Percentiles rank a stretch among this genome's conserved stretches.
These are phyloP conservation scores for Aspergillus glaucus DNA, from an alignment of 2,329 filamentous ascomycete genomes.

Conservation along the genomic window DNA sequence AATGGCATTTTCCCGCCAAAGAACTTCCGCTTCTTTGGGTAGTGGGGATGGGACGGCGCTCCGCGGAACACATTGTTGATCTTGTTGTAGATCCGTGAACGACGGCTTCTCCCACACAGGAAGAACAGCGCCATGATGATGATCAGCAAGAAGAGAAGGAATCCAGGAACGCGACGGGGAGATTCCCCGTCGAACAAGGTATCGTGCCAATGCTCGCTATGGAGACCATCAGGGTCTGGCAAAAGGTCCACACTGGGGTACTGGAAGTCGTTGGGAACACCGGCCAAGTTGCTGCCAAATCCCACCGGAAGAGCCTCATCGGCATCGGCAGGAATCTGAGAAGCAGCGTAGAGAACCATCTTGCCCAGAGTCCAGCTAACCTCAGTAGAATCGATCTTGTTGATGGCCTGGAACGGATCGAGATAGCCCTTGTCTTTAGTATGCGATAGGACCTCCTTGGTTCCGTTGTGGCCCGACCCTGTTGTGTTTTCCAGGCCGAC, in stretches of 20 bases:
- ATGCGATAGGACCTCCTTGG: conserved; percentile 61
- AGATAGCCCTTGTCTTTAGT: conserved; percentile 69
- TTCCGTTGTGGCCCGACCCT: conserved; percentile 58
- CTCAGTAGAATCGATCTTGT: conserved; percentile 86
- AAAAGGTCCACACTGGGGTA: conserved; percentile 50
- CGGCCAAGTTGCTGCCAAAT: conserved; percentile 76
- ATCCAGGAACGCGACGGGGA: conserved; percentile 62
- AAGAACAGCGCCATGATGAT: conserved; percentile 64
- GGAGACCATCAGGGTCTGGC: conserved; percentile 24
- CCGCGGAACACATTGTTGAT: conserved; percentile 36
- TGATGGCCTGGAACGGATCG: conserved; percentile 83
- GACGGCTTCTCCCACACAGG: conserved; percentile 71
- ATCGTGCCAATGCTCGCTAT: conserved; percentile 53
- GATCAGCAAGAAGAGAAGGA: conserved; percentile 72
- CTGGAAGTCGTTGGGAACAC: conserved; percentile 72
- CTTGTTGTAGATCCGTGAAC: conserved; percentile 55
- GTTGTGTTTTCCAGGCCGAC: conserved; percentile 65
- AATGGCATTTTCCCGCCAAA: conserved; percentile 51
- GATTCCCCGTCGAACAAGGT: conserved; percentile 60
- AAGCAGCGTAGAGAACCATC: conserved; percentile 90
- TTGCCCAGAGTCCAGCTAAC: conserved; percentile 97
- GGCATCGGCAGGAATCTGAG: conserved; percentile 66
- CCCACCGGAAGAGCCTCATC: conserved; percentile 68
- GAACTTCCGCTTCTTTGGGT: conserved; percentile 50
- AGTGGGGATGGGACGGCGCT: conserved; percentile 25